Evolutionary conservation across 1,284 basidiomycete species (phyloP).

Genomic region (Cutaneotrichosporon cutaneum): DNA sequence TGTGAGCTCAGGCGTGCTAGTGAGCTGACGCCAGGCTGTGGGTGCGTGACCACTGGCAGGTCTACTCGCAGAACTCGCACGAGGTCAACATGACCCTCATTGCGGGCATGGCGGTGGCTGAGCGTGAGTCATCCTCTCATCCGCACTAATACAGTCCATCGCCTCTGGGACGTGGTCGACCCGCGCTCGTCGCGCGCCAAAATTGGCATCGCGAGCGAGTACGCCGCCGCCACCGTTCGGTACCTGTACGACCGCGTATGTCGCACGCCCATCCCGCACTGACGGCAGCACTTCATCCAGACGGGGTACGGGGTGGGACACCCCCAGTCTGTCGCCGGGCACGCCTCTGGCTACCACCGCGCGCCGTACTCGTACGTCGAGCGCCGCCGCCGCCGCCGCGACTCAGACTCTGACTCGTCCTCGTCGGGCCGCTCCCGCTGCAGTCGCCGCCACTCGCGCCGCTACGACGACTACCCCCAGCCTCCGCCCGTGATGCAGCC

Average conservation of each 20-base stretch:
- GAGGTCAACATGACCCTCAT: constrained; percentile 43
- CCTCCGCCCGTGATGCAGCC: neutral
- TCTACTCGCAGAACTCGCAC: constrained; percentile 36
- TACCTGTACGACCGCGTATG: constrained; percentile 46
- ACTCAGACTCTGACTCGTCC: neutral
- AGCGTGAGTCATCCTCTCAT: constrained; percentile 34
- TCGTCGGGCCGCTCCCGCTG: neutral
- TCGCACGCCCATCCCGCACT: neutral
- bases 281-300: neutral
- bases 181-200: constrained; percentile 34
- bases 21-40: constrained; percentile 32
- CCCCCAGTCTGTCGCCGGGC: neutral
- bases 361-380: neutral
- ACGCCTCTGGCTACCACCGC: neutral
- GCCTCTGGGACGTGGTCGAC: constrained; percentile 40
- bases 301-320: neutral
- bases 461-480: neutral
- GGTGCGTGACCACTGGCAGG: constrained; percentile 44
- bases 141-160: constrained; percentile 34
- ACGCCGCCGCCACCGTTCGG: constrained; percentile 48
- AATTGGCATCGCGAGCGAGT: constrained; percentile 41
- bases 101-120: constrained; percentile 45
- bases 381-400: neutral
- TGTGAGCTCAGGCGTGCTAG: constrained; percentile 29
- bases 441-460: neutral